Base-by-base conservation (phyloP, 352 stramenopile genomes). In the Pythium folliculosum region DNA sequence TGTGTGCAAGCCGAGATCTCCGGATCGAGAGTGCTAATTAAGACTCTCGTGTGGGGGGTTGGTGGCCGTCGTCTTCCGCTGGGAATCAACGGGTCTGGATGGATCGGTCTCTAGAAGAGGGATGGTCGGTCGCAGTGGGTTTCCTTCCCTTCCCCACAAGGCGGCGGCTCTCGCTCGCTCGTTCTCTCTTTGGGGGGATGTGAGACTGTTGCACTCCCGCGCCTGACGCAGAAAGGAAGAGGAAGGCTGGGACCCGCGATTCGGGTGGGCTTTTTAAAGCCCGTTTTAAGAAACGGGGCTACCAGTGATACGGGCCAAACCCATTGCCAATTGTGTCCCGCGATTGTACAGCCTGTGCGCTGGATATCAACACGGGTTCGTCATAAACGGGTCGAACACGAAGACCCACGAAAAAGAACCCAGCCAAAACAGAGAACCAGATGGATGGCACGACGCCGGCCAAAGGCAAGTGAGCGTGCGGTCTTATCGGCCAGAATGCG, bases 131-230 rank as follows among this genome's bases (percentile, higher is more conserved):
- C 17, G 14, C 40, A 32, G 37, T 32, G 27, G 27, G 27, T 32
- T 32, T 32, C 27, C 37, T 43, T 43, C 37, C 48, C 48, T 54
- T 32, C 27, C 27, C 12, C 23, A 19, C 8, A 12, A 23, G 47
- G n/a, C 47, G 49, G 6, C 47, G 47, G 35, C 35, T 40, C 37
- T 47, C 40, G 40, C 40, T 47, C 40, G 13, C 10, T 47, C 40
- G 35, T 40, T n/a, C 45, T 52, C 45, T 25, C 45, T 52, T 60
- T 37, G 19, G 53, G 53, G 53, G 49, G 57, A 55, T 55, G 57
- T 23, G 22, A 43, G 57, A 63, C 32, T 63, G 56, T 51, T 51
- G 45, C 40, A 52, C 21, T 63, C 43, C 53, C 47, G n/a, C n/a
- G n/a, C 30, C 8, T 57, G 25, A 44, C 25, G 51, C 30, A 44